A percentile compares a stretch with the other conserved stretches of the same genome.
Evolutionary conservation across 2,329 filamentous ascomycete species (phyloP).

Genomic region (Cladosporium sp.): DNA sequence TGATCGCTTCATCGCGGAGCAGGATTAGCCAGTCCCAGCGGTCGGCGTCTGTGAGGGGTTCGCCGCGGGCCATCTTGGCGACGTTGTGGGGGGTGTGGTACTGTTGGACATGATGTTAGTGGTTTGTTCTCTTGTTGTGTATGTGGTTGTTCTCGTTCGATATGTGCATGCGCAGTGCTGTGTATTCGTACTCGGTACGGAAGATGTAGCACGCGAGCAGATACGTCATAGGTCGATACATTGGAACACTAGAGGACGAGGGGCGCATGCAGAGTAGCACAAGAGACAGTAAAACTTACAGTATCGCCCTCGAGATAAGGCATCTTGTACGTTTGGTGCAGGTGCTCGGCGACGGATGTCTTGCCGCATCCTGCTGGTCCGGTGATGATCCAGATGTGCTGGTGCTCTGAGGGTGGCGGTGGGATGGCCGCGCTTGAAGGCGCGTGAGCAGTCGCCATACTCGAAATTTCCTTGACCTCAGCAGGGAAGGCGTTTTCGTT

Average conservation of each 20-base stretch:
- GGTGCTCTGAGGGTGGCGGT: slow-evolving; percentile 34
- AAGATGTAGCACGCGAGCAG: background rate
- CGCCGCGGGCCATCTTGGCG: slow-evolving; percentile 84
- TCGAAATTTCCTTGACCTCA: background rate
- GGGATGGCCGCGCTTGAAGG: background rate
- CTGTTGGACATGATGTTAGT: slow-evolving; percentile 30
- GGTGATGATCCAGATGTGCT: slow-evolving; percentile 54
- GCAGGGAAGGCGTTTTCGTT: slow-evolving; percentile 12
- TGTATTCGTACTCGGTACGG: background rate
- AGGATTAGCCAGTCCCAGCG: slow-evolving; percentile 90
- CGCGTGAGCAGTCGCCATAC: slow-evolving; percentile 12
- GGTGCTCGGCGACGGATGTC: slow-evolving; percentile 51
- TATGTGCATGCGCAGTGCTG: background rate
- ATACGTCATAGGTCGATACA: background rate
- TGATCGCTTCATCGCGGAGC: slow-evolving; percentile 48
- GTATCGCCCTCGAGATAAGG: slow-evolving; percentile 55
- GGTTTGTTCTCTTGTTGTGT: background rate
- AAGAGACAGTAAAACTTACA: slow-evolving; percentile 36
- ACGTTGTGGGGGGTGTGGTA: slow-evolving; percentile 53
- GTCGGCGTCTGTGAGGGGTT: slow-evolving; percentile 85
- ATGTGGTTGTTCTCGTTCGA: background rate
- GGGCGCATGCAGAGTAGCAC: background rate
- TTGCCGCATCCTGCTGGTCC: slow-evolving; percentile 57
- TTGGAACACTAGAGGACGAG: background rate
- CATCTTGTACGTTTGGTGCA: slow-evolving; percentile 45